Evolutionary conservation across 768 basidiomycete species (phyloP), one percentile per base, ranked within the genome.

Genomic region (Hygrophoropsis aurantiaca): DNA sequence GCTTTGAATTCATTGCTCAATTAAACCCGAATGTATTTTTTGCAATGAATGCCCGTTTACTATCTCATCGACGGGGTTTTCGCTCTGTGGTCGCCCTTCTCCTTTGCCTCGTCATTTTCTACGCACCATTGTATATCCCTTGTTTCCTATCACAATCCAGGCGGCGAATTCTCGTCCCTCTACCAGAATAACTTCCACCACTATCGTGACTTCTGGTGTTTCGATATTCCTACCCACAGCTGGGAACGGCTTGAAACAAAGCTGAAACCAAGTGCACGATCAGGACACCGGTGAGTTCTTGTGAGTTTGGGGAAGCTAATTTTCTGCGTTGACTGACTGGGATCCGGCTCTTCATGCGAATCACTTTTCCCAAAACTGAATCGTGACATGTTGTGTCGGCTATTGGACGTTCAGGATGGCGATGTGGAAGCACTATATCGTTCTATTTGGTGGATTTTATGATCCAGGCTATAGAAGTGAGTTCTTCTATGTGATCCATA

Each of bases 221-320:
- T 94, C 59, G 88, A 91, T 53, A 80, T 95, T 19, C 58, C 75
- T 3, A 84, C 82, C 0, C 87, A 90, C 51, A 67, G 77, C 0
- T 95, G 94, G 93, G 90, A 94, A 54, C 74, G 90, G 7, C 89
- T 94, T 42, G 93, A 94, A 30, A 92, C 90, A 4, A 93, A 90
- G 58, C 63, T 85, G 13, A 74, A 81, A 20, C 93, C 92, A 0
- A 84, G 79, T 32, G 87, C 90, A 5, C 73, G 92, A 34, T 90
- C 86, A 2, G 94, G 93, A 2, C 90, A 92, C 66, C 74, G 92
- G 82, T 87, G 50, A 42, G 75, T 51, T 15, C n/a, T n/a, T n/a
- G n/a, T n/a, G n/a, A n/a, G n/a, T n/a, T n/a, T n/a, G 23, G n/a
- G 23, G 32, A n/a, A 11, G 4, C 10, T 23, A 37, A 23, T 30